Evolutionary conservation across 2,329 filamentous ascomycete genomes (phyloP), one percentile per base, ranked within the genome.

Genomic region (Xylariaceae sp.): DNA sequence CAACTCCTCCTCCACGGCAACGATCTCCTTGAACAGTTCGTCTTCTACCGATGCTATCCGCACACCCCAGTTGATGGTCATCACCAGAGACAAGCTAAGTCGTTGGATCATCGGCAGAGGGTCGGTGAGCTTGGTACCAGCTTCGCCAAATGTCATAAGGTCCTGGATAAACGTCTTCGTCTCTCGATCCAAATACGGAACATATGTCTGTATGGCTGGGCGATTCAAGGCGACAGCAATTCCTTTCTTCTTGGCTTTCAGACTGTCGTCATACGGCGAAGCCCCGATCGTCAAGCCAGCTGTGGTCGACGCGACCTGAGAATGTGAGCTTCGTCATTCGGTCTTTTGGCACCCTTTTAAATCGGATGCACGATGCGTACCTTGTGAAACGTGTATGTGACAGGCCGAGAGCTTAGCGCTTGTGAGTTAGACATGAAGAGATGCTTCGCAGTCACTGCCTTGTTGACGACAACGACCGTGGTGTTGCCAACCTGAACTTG

Each of bases 221-320:
- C 83, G 76, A 60, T 90, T 90, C 17, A 91, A 72, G 0, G 87
- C 86, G 0, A 86, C 89, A 3, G 84, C 86, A 1, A 86, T 87
- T 0, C 85, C 86, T 67, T 89, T 90, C 48, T 87, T 78, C 9
- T 86, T 76, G 18, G 74, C 71, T 62, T 90, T 91, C 65, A 85
- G 88, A 2, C 81, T 87, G 38, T 89, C 86, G 47, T 90, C 85
- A 83, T 87, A 93, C 0, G 87, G 87, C 0, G 85, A 89, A 0
- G 87, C 89, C 1, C 87, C 87, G 46, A 93, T 89, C 0, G 87
- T 91, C 63, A 89, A 86, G 4, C 86, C 86, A 52, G 89, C 83
- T 0, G 83, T 87, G 26, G 74, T 79, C 2, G 85, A 89, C 3
- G 89, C 83, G 3, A 59, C 47, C 57, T 58, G 22, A 22, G 4